A percentile compares a stretch with the other conserved stretches of the same genome.
These are phyloP conservation scores for Salix viminalis DNA, from an alignment of 345 rosid species.

Conservation along the genomic window DNA sequence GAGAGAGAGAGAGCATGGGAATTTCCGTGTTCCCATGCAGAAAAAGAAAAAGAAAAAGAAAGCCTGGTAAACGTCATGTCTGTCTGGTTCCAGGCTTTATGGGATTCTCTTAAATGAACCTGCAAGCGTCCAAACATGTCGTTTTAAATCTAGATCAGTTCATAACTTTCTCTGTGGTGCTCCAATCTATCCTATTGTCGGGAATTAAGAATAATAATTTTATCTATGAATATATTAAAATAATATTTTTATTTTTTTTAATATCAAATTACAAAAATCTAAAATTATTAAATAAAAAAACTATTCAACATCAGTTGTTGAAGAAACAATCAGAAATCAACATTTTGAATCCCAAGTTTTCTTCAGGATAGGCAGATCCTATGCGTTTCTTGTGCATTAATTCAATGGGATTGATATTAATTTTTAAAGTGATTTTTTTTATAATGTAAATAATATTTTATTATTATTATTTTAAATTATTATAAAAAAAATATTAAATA, in stretches of 20 bases:
- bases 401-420: too few species aligned
- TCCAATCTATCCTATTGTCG: neutral
- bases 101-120: conserved; percentile 25
- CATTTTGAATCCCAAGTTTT: neutral
- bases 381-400: neutral
- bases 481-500: too few species aligned
- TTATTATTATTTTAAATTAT: too few species aligned
- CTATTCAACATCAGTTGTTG: too few species aligned
- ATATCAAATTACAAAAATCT: too few species aligned
- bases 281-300: too few species aligned
- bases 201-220: too few species aligned
- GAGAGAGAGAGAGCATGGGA: neutral
- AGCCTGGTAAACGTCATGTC: conserved; percentile 21
- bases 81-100: conserved; percentile 25
- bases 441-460: too few species aligned
- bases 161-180: too few species aligned
- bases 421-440: too few species aligned
- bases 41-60: neutral
- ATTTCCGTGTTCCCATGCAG: conserved; percentile 22
- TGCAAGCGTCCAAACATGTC: conserved; percentile 7
- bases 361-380: neutral
- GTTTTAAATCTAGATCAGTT: neutral
- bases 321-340: neutral
- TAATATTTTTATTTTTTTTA: too few species aligned
- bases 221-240: too few species aligned